Evolutionary conservation across 2,329 filamentous ascomycete genomes (phyloP), one percentile per base, ranked within the genome.

Genomic region (Massarina eburnea): DNA sequence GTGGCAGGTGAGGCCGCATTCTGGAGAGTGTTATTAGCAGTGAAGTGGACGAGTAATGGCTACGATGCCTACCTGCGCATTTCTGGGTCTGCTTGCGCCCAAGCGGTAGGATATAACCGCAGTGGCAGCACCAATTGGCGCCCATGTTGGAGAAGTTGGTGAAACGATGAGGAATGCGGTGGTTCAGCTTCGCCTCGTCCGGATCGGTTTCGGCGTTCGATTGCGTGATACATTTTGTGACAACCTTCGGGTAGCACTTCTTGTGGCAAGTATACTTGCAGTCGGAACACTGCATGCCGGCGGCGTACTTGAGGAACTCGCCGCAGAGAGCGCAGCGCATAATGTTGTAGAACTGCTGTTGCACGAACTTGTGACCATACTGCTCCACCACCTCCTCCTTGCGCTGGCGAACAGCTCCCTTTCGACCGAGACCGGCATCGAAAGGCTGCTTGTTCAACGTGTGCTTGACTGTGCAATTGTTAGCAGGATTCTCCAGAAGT

Each of bases 201-300:
- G 94, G 92, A 70, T 99, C 94, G 5, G 90, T 95, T 71, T 99
- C 94, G 54, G 94, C 92, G 68, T 99, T 99, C 52, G 92, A 96
- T 72, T 99, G 97, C 76, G 92, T 97, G 72, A 99, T 99, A 76
- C 94, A 99, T 73, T 99, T 99, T 54, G 94, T 99, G 60, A 99
- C 94, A 37, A 99, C 94, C 71, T 91, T 95, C 14, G 83, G 76
- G 72, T 97, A 99, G 70, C 94, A 99, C 74, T 97, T 96, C 62
- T 90, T 92, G 73, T 99, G 94, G 73, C 94, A 99, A 30, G 92
- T 97, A 75, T 97, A 97, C 75, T 97, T 97, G 86, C 94, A 99
- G 74, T 99, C 94, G 55, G 95, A 89, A 72, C 94, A 99, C 75
- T 99, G 94, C 92, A 99, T 99, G 51, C 94, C 94, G 18, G 94